These are phyloP conservation scores for Torrubiellomyces zombiae DNA, from an alignment of 2,329 filamentous ascomycete genomes.

Conservation along the genomic window DNA sequence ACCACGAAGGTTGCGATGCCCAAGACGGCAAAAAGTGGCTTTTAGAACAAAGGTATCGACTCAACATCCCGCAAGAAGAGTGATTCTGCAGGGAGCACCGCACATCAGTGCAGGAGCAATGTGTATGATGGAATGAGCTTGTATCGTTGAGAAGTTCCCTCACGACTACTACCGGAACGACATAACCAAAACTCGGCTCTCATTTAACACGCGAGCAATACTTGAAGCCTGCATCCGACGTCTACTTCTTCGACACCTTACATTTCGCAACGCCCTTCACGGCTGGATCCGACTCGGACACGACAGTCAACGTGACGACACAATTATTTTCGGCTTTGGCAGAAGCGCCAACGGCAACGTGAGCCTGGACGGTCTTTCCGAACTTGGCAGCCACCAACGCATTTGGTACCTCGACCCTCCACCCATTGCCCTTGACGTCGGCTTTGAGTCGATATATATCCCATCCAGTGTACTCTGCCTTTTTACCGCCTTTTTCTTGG, in stretches of 20 bases:
- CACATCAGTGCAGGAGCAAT: too few species aligned
- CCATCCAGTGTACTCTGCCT: conserved; percentile 21
- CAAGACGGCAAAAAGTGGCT: conserved; percentile 6
- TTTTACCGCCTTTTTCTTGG: conserved; percentile 11
- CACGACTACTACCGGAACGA: too few species aligned
- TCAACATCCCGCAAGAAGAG: too few species aligned
- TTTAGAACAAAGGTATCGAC: too few species aligned
- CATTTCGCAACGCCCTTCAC: conserved; percentile 15
- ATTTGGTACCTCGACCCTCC: conserved; percentile 26
- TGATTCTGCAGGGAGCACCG: too few species aligned
- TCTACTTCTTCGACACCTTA: conserved; percentile 14
- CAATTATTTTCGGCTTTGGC: conserved; percentile 15
- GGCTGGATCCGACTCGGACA: conserved; percentile 24
- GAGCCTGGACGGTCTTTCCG: conserved; percentile 19
- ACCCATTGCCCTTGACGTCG: conserved; percentile 25
- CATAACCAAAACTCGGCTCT: too few species aligned
- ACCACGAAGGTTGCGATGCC: conserved; percentile 3
- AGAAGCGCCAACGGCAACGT: conserved; percentile 23
- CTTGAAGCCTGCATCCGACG: too few species aligned
- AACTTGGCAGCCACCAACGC: conserved; percentile 23
- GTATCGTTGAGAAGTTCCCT: too few species aligned
- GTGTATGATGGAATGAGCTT: too few species aligned
- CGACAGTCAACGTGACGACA: conserved; percentile 24
- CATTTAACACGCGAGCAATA: too few species aligned
- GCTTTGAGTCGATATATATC: conserved; percentile 32